Evolutionary conservation across 2,329 filamentous ascomycete genomes (phyloP).

Genomic region (Nemania diffusa): DNA sequence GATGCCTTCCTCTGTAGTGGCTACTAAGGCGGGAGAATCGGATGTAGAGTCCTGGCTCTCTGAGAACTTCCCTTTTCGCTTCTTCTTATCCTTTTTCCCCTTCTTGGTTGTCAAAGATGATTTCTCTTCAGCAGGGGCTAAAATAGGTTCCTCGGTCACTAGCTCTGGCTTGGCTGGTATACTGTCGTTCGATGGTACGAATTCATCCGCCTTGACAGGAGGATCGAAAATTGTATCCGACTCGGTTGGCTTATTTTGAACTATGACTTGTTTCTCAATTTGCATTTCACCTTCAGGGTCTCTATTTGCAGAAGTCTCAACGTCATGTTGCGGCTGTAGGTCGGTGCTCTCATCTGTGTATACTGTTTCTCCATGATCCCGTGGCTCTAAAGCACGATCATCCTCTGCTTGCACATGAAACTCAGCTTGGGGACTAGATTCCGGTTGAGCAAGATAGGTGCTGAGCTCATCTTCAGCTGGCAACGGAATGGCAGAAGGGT

Average conservation of each 20-base stretch:
- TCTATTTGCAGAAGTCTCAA: neutral
- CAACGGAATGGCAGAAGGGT: slow-evolving; percentile 25
- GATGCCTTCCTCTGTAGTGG: slow-evolving; percentile 7
- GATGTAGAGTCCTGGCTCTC: slow-evolving; percentile 35
- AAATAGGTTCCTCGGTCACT: neutral
- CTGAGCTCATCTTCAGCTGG: slow-evolving; percentile 19
- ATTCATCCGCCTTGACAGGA: neutral
- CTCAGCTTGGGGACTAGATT: neutral
- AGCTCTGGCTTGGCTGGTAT: neutral
- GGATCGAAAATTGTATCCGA: neutral
- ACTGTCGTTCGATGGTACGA: neutral
- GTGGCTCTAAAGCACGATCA: neutral
- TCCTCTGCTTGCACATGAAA: neutral
- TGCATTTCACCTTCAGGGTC: slow-evolving; percentile 1
- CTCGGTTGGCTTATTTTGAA: neutral
- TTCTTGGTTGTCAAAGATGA: slow-evolving; percentile 42
- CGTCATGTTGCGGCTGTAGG: neutral
- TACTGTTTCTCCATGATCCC: neutral
- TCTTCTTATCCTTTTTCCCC: slow-evolving; percentile 47
- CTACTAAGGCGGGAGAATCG: slow-evolving; percentile 21
- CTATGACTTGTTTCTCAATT: neutral
- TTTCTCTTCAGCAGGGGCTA: slow-evolving; percentile 36
- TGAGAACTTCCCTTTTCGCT: slow-evolving; percentile 40
- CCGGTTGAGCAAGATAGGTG: neutral
- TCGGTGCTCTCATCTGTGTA: neutral